phyloP scores from a whole-genome alignment of 2,329 filamentous ascomycete genomes.

The Penicillium sp. region DNA sequence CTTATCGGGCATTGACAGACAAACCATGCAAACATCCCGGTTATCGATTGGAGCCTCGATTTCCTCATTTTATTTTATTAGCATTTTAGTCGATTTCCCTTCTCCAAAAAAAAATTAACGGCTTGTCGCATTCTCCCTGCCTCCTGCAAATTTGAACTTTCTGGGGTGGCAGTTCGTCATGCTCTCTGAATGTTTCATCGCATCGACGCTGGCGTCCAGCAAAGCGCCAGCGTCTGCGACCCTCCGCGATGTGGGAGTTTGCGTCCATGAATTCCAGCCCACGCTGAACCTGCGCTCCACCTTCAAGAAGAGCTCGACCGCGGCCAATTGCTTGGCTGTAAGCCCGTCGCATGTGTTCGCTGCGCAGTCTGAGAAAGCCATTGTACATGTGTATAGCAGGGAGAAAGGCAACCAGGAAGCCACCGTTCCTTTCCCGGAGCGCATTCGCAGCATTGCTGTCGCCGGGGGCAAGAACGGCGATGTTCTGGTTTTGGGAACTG shows the following conservation, averaged over 20 bases:
- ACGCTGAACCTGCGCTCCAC: conserved; percentile 61
- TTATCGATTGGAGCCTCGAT: too few relatives aligned
- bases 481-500: conserved; percentile 69
- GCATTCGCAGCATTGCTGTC: conserved; percentile 68
- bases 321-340: conserved; percentile 67
- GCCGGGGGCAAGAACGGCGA: conserved; percentile 52
- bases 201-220: conserved; percentile 36
- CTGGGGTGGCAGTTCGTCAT: too few relatives aligned
- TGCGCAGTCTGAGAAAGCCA: conserved; percentile 81
- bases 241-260: conserved; percentile 74
- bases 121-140: too few relatives aligned
- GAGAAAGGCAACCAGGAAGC: conserved; percentile 79
- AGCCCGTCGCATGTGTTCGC: conserved; percentile 79
- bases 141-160: too few relatives aligned
- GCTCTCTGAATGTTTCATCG: conserved; percentile 44
- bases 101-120: too few relatives aligned
- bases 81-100: too few relatives aligned
- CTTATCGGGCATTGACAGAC: too few relatives aligned
- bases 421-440: conserved; percentile 76
- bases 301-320: conserved; percentile 88
- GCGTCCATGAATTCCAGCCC: conserved; percentile 72
- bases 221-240: conserved; percentile 40
- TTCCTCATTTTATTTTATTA: too few relatives aligned
- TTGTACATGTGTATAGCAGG: conserved; percentile 84
- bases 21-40: too few relatives aligned